phyloP scores from a whole-genome alignment of 305 asterid genomes.

The Solanum hybrid region DNA sequence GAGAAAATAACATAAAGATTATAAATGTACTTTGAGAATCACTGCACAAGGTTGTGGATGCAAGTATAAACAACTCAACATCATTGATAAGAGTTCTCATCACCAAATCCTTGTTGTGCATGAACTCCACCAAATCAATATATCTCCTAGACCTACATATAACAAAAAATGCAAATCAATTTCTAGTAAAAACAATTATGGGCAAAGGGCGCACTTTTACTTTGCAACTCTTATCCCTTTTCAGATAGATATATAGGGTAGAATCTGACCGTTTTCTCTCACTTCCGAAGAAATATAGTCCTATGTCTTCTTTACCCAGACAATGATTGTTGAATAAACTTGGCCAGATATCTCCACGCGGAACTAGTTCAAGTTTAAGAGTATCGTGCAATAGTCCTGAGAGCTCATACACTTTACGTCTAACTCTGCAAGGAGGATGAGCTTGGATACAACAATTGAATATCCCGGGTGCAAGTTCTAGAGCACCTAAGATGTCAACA shows the following conservation, averaged over 20 bases:
- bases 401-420: slow-evolving; percentile 26
- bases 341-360: slow-evolving; percentile 18
- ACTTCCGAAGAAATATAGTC: slow-evolving; percentile 44
- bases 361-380: slow-evolving; percentile 34
- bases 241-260: background rate
- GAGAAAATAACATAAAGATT: too few relatives aligned
- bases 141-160: background rate
- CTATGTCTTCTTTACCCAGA: slow-evolving; percentile 36
- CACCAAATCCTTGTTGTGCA: background rate
- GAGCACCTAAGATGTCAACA: background rate
- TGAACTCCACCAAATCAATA: background rate
- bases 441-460: background rate
- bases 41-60: background rate
- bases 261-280: slow-evolving; percentile 28
- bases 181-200: background rate
- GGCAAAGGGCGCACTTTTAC: background rate
- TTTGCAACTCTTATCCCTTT: background rate
- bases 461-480: background rate
- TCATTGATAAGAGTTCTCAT: background rate
- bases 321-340: slow-evolving; percentile 21
- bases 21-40: background rate
- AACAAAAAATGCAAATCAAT: too few relatives aligned
- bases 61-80: background rate
- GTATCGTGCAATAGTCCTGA: slow-evolving; percentile 34
- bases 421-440: background rate